phyloP scores from a whole-genome alignment of 1,284 basidiomycete species.

The Leccinum pseudoinsigne region DNA sequence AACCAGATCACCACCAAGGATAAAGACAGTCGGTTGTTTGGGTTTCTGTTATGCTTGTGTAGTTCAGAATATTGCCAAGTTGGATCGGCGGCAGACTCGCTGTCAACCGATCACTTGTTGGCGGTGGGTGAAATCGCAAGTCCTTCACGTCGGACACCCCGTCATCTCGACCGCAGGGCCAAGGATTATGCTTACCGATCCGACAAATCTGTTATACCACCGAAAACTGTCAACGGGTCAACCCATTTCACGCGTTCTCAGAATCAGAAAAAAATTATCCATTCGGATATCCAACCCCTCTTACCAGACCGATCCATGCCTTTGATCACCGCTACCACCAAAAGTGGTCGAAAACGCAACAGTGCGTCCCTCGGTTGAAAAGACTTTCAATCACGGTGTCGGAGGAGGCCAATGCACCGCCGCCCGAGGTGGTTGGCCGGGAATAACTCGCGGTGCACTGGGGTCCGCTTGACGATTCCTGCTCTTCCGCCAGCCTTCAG shows the following conservation, averaged over 20 bases:
- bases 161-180: no score
- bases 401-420: constrained; percentile 17
- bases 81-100: neutral
- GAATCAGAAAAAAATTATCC: constrained; percentile 21
- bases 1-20: neutral
- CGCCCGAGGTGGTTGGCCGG: neutral
- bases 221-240: constrained; percentile 23
- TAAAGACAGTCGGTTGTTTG: no score
- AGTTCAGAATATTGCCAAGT: neutral
- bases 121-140: no score
- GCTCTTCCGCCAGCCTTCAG: constrained; percentile 11
- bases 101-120: neutral
- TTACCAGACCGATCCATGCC: constrained; percentile 16
- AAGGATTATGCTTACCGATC: constrained; percentile 23
- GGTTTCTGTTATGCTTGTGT: neutral
- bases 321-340: constrained; percentile 13
- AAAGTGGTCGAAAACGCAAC: constrained; percentile 33
- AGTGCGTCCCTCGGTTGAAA: constrained; percentile 31
- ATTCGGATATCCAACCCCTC: constrained; percentile 8
- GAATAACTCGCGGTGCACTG: constrained; percentile 15
- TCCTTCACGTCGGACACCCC: no score
- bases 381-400: constrained; percentile 10
- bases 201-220: constrained; percentile 8
- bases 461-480: constrained; percentile 45
- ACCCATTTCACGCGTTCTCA: constrained; percentile 13